Conservation (phyloP, 345 rosid species). For the Eucalyptus sideroxylon region DNA sequence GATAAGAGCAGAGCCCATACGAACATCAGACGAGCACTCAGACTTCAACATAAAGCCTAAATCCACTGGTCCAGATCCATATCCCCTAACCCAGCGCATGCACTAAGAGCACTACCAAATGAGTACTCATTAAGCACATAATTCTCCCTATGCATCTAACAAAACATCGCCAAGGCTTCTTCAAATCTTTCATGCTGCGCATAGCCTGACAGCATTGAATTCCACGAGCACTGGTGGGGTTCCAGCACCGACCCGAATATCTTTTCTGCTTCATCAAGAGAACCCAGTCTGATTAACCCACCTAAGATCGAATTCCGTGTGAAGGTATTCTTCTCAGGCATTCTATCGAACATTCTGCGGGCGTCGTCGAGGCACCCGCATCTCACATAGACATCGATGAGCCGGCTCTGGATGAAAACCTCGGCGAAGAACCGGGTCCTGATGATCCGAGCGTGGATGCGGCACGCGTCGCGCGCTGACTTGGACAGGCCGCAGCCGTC, state of each 20-base stretch:
- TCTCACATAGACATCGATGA: accelerated
- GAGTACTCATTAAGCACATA: conserved; percentile 45
- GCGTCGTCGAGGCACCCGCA: conserved; percentile 31
- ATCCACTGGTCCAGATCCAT: conserved; percentile 37
- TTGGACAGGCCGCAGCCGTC: conserved; percentile 41
- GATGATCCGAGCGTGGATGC: too few relatives aligned
- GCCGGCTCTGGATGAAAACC: too few relatives aligned
- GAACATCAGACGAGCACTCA: conserved; percentile 25
- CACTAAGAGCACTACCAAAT: conserved; percentile 61
- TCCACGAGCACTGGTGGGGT: conserved; percentile 75
- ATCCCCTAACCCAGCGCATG: conserved; percentile 48
- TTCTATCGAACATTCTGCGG: conserved; percentile 47
- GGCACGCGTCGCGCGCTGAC: conserved; percentile 11
- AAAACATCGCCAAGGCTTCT: conserved; percentile 46
- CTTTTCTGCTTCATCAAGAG: conserved; percentile 40
- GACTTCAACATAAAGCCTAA: conserved; percentile 56
- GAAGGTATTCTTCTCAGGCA: conserved; percentile 46
- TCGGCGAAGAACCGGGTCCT: too few relatives aligned
- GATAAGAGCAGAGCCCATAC: conserved; percentile 68
- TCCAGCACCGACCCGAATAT: conserved; percentile 36
- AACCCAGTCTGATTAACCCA: conserved; percentile 36
- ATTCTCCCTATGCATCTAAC: conserved; percentile 15
- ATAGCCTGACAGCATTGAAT: conserved; percentile 61
- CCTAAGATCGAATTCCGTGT: conserved; percentile 51
- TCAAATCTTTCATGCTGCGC: conserved; percentile 47